A percentile compares a stretch with the other conserved stretches of the same genome.
phyloP scores from a whole-genome alignment of 768 basidiomycete species.

The Phlebiopsis gigantea region DNA sequence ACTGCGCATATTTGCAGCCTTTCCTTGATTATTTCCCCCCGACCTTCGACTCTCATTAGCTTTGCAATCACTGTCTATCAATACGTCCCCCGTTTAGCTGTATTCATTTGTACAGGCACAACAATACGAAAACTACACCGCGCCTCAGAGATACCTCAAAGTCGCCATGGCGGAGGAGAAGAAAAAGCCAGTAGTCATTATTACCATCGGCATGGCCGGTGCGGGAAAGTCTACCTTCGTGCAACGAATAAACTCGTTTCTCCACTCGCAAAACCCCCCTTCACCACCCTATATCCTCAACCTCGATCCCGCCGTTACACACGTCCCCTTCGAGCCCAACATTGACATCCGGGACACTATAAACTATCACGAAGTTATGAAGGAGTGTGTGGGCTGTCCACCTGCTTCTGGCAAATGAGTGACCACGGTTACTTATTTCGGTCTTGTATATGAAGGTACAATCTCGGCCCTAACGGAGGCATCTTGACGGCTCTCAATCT shows the following conservation, averaged over 20 bases:
- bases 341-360: conserved; percentile 98
- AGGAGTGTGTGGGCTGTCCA: conserved; percentile 71
- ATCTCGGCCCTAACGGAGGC: conserved; percentile 96
- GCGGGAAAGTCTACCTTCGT: conserved; percentile 98
- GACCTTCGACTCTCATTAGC: too few relatives aligned
- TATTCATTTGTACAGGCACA: background rate
- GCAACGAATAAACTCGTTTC: conserved; percentile 87
- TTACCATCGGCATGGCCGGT: conserved; percentile 95
- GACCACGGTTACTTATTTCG: conserved; percentile 7
- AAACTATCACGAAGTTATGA: conserved; percentile 98
- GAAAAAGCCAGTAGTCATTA: conserved; percentile 74
- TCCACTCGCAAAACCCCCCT: conserved; percentile 62
- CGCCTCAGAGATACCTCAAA: background rate
- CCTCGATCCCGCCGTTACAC: conserved; percentile 92
- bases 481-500: conserved; percentile 95
- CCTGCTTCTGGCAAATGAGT: conserved; percentile 8
- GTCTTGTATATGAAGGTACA: conserved; percentile 58
- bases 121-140: background rate
- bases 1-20: background rate
- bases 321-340: conserved; percentile 90
- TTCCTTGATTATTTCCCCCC: background rate
- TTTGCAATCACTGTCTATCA: background rate
- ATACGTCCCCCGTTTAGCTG: background rate
- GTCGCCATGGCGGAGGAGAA: conserved; percentile 10
- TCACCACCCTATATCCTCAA: conserved; percentile 94